Evolutionary conservation across 768 basidiomycete genomes (phyloP), one percentile per base, ranked within the genome.

Genomic region (Suillus paluster): DNA sequence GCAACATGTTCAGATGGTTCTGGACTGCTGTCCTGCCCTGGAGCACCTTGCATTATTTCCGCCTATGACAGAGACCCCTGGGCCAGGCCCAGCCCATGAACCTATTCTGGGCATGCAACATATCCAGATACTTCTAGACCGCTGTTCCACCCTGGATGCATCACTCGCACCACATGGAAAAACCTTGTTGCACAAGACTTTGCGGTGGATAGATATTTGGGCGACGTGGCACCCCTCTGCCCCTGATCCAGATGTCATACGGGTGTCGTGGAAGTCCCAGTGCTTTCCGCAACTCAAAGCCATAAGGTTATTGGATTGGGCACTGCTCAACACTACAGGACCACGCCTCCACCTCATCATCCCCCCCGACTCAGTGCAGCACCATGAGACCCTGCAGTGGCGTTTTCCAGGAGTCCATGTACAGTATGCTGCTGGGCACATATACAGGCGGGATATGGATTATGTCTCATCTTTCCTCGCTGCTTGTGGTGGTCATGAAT

Each of bases 141-240:
- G 12, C 10, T 50, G 49, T 50, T 33, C 19, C 19, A 19, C 38
- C 38, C 38, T 38, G 12, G 38, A 38, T 30, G 38, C 12, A 38
- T 12, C 12, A 38, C 38, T 38, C 38, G 12, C 49, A 6, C 49
- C 48, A 1, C 11, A n/a, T 30, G 6, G 46, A 19, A 25, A 3
- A 17, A 2, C 23, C 19, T 25, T 62, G 21, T 62, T 23, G 8
- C 61, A 62, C 33, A 27, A 30, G 12, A 34, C 5, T 21, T 11
- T 62, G n/a, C 59, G 39, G 15, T 41, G 49, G 42, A 33, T 59
- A 14, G 58, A 59, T 42, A 60, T 60, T 27, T 60, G 61, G 61
- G 59, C 19, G 36, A n/a, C 25, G 45, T 19, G 27, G 25, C 27
- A 62, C n/a, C 33, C n/a, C 3, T 48, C 19, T 25, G 21, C 61